Base-by-base conservation (phyloP, 1,284 basidiomycete species). In the Marasmius sp. region DNA sequence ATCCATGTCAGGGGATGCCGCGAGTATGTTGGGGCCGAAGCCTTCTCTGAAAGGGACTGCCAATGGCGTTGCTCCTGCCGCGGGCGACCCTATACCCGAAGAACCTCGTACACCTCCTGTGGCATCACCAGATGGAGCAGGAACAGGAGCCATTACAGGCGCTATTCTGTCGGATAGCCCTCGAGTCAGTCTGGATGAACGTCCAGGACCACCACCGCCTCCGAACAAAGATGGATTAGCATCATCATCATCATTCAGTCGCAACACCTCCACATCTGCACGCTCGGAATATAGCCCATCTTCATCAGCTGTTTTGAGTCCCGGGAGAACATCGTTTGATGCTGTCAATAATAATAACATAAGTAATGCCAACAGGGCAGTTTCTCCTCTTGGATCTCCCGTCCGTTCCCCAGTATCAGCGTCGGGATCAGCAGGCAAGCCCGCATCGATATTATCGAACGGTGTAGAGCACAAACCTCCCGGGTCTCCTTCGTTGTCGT, bases 1-100 rank as follows among this genome's bases (percentile, higher is more conserved):
- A 43, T 67, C 71, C 47, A 61, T 68, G 43, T 67, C 71, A 0
- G 51, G 57, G n/a, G 71, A 72, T 41, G 69, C 65, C 18, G 51
- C 64, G 12, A 65, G 63, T 41, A 63, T 69, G 14, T 54, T 69
- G 22, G 64, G 63, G 53, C 63, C 66, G 33, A 65, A 67, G 45
- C 62, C 64, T 7, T 62, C 58, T 34, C 36, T 60, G 11, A 51
- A 59, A 27, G 41, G 36, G 18, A 52, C 36, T 41, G 48, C 57
- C 6, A 59, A 58, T 37, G 57, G 50, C 10, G 57, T 36, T 14
- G 58, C 37, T n/a, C 11, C 27, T 18, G 58, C 22, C 39, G 58
- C n/a, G 49, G 45, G 43, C 22, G 22, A 55, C 50, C 22, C 45
- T 43, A 37, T 56, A 20, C 51, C 47, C 18, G 56, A 54, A 27